A percentile compares a stretch with the other conserved stretches of the same genome.
These are phyloP conservation scores for Hydnum rufescens DNA, from an alignment of 768 basidiomycete species.

Conservation along the genomic window DNA sequence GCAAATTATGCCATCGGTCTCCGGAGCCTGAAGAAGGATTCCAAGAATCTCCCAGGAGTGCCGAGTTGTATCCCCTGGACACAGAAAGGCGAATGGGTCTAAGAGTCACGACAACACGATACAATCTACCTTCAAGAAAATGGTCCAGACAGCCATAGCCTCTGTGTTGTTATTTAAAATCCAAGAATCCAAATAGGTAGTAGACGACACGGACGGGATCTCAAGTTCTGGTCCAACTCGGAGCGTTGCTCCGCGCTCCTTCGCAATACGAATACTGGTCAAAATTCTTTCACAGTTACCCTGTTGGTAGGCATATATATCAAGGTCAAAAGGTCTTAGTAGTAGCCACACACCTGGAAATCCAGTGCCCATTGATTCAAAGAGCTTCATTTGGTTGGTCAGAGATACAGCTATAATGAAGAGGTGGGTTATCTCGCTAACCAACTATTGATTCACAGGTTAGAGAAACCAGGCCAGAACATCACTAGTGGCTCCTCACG, in stretches of 20 bases:
- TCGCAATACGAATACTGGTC: constrained; percentile 72
- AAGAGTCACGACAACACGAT: not conserved
- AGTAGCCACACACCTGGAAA: constrained; percentile 44
- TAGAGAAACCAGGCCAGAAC: constrained; percentile 4
- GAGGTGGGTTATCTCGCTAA: too few species aligned
- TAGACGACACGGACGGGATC: constrained; percentile 46
- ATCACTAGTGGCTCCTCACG: constrained; percentile 29
- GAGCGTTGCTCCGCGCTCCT: constrained; percentile 68
- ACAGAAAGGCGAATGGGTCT: not conserved
- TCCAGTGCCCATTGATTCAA: constrained; percentile 96
- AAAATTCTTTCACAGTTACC: constrained; percentile 89
- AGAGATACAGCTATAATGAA: too few species aligned
- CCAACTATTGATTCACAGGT: not conserved
- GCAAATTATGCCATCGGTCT: constrained; percentile 70
- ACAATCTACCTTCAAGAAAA: constrained; percentile 70
- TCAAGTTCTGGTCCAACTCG: constrained; percentile 95
- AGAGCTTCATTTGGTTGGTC: constrained; percentile 35
- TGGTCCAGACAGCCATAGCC: constrained; percentile 98
- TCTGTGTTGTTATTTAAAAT: constrained; percentile 21
- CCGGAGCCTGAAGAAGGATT: constrained; percentile 68
- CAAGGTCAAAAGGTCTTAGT: not conserved
- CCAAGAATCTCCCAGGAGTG: constrained; percentile 97
- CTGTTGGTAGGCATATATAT: constrained; percentile 21
- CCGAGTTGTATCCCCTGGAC: constrained; percentile 74
- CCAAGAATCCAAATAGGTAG: not conserved